These are phyloP conservation scores for Phoma sp. DNA, from an alignment of 2,329 filamentous ascomycete genomes.

Conservation along the genomic window DNA sequence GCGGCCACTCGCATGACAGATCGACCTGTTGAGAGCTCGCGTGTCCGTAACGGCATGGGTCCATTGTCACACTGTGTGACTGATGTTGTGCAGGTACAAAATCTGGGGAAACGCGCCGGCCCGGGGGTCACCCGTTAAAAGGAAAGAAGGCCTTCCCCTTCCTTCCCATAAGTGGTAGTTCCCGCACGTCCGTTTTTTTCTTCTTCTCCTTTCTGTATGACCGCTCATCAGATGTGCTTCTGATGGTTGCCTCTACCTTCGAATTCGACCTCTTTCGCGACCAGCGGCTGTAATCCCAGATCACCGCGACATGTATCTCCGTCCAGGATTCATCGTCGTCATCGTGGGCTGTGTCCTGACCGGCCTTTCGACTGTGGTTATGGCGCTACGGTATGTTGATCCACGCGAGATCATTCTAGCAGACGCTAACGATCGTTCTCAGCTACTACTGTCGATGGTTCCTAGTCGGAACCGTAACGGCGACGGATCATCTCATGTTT, in stretches of 20 bases:
- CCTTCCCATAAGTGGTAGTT: neutral
- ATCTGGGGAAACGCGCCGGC: conserved; percentile 27
- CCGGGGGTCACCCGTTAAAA: neutral
- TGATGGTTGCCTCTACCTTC: neutral
- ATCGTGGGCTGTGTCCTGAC: conserved; percentile 44
- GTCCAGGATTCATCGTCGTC: conserved; percentile 43
- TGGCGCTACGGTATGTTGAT: conserved; percentile 37
- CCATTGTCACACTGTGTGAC: conserved; percentile 18
- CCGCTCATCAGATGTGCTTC: neutral
- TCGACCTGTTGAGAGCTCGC: conserved; percentile 15
- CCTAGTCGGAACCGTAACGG: conserved; percentile 37
- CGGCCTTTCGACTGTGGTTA: conserved; percentile 42
- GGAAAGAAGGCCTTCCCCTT: conserved; percentile 6
- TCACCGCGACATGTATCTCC: conserved; percentile 31
- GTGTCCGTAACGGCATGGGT: conserved; percentile 20
- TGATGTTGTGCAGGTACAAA: conserved; percentile 22
- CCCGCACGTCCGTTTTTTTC: neutral
- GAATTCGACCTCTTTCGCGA: neutral
- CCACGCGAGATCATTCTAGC: neutral
- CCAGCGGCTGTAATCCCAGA: neutral
- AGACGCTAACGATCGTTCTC: conserved; percentile 8
- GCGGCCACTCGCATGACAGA: conserved; percentile 19
- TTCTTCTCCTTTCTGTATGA: neutral
- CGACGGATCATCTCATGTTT: conserved; percentile 45
- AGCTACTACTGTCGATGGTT: conserved; percentile 46